A percentile compares a stretch with the other conserved stretches of the same genome.
These are phyloP conservation scores for Sordaria brevicollis DNA, from an alignment of 495 filamentous ascomycete genomes.

Conservation along the genomic window DNA sequence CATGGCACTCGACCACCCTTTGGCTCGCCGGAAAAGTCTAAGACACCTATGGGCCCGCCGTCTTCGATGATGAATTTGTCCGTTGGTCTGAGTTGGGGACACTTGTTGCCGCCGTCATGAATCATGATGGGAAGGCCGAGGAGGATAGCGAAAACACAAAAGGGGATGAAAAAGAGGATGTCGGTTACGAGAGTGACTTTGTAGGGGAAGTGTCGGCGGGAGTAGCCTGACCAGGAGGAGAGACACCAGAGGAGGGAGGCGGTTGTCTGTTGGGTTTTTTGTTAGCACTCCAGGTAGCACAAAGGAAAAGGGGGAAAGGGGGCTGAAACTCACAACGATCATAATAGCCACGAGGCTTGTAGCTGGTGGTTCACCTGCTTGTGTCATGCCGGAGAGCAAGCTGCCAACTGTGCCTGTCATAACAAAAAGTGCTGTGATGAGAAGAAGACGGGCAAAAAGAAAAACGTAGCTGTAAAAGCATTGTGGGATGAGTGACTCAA, in stretches of 20 bases:
- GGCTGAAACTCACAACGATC: conserved; percentile 48
- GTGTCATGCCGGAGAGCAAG: conserved; percentile 64
- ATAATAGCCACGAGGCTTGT: conserved; percentile 64
- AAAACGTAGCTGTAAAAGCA: not conserved
- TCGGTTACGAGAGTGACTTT: conserved; percentile 57
- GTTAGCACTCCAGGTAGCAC: conserved; percentile 4
- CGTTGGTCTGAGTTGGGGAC: not conserved
- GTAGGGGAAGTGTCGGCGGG: conserved; percentile 64
- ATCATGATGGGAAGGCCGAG: conserved; percentile 71
- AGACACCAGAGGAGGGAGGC: conserved; percentile 68
- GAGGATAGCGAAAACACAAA: conserved; percentile 58
- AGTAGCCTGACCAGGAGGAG: conserved; percentile 67
- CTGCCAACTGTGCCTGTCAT: conserved; percentile 71
- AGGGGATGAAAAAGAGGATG: conserved; percentile 54
- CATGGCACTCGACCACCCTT: not conserved
- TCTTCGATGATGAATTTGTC: not conserved
- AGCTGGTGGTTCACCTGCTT: conserved; percentile 47
- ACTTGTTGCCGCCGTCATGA: conserved; percentile 33
- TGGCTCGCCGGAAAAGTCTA: not conserved
- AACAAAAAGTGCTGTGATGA: conserved; percentile 40
- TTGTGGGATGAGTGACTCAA: not conserved
- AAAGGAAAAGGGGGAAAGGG: not conserved
- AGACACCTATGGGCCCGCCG: not conserved
- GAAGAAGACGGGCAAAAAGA: not conserved
- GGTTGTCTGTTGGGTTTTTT: conserved; percentile 43